Percentiles rank a stretch among this genome's conserved stretches.
Evolutionary conservation across 352 stramenopile genomes (phyloP).

Genomic region (Globisporangium ultimum): DNA sequence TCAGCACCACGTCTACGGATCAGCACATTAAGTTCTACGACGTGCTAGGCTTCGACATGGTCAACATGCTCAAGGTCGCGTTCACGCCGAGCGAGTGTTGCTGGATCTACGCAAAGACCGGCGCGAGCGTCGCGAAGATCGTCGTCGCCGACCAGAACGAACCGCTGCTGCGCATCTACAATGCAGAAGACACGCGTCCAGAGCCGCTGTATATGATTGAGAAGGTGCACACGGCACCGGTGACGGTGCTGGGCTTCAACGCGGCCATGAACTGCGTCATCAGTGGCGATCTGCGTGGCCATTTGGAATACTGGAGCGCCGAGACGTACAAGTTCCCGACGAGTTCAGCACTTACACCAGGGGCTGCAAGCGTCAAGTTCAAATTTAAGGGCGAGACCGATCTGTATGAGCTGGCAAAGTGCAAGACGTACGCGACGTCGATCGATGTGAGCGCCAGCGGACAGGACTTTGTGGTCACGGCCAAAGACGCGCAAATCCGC

Average conservation of each 20-base stretch:
- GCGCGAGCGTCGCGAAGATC: slow-evolving; percentile 58
- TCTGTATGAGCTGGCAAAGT: slow-evolving; percentile 94
- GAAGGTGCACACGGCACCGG: slow-evolving; percentile 88
- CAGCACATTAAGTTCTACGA: slow-evolving; percentile 99
- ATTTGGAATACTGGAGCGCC: slow-evolving; percentile 94
- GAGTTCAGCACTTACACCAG: not conserved
- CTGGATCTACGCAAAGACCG: slow-evolving; percentile 61
- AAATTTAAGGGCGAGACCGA: slow-evolving; percentile 96
- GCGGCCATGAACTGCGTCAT: slow-evolving; percentile 84
- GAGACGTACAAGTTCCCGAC: slow-evolving; percentile 57
- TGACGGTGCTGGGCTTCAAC: slow-evolving; percentile 90
- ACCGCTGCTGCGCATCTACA: slow-evolving; percentile 85
- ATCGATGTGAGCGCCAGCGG: slow-evolving; percentile 74
- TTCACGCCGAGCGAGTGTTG: slow-evolving; percentile 70
- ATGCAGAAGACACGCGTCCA: slow-evolving; percentile 50
- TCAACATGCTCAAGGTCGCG: slow-evolving; percentile 92
- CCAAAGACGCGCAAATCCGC: slow-evolving; percentile 87
- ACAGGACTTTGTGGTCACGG: slow-evolving; percentile 80
- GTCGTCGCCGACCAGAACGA: slow-evolving; percentile 68
- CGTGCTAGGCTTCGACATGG: slow-evolving; percentile 97
- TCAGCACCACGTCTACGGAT: slow-evolving; percentile 88
- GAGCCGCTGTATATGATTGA: slow-evolving; percentile 68
- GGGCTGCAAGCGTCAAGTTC: slow-evolving; percentile 41
- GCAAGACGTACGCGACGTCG: slow-evolving; percentile 78
- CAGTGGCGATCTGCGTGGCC: slow-evolving; percentile 88